A percentile compares a stretch with the other conserved stretches of the same genome.
These are phyloP conservation scores for Prunus padus DNA, from an alignment of 306 rosid species.

Conservation along the genomic window DNA sequence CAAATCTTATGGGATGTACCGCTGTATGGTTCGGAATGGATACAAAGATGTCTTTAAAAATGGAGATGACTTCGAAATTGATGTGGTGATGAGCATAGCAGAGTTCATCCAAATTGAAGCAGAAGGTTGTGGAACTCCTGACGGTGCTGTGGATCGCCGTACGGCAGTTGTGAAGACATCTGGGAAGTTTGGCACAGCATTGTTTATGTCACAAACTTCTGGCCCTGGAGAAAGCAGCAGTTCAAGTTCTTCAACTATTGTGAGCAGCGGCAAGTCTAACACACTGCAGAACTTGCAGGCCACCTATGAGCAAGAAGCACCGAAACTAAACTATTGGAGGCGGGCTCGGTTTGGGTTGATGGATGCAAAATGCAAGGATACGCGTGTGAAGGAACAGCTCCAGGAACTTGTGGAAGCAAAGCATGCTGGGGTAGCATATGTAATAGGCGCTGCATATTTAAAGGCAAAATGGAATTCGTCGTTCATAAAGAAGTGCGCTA, in stretches of 20 bases:
- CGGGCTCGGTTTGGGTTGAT: conserved; percentile 49
- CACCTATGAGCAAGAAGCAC: conserved; percentile 73
- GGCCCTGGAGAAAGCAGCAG: conserved; percentile 43
- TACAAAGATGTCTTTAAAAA: conserved; percentile 59
- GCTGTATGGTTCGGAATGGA: conserved; percentile 89
- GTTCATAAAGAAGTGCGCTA: conserved; percentile 55
- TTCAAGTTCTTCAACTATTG: conserved; percentile 35
- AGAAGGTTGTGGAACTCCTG: conserved; percentile 60
- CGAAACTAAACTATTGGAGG: conserved; percentile 47
- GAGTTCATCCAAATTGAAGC: conserved; percentile 94
- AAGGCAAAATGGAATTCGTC: conserved; percentile 76
- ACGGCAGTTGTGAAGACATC: conserved; percentile 88
- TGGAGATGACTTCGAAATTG: conserved; percentile 80
- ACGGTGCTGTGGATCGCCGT: conserved; percentile 63
- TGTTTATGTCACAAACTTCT: conserved; percentile 54
- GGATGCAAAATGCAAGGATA: conserved; percentile 58
- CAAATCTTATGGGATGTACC: conserved; percentile 70
- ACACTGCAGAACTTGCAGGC: conserved; percentile 65
- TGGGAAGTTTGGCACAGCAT: conserved; percentile 73
- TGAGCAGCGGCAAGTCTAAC: conserved; percentile 60
- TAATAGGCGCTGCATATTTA: conserved; percentile 72
- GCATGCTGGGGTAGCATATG: conserved; percentile 76
- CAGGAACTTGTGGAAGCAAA: conserved; percentile 82
- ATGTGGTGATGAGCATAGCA: conserved; percentile 83
- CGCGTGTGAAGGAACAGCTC: conserved; percentile 72